Evolutionary conservation across 116 monocot species (phyloP), one percentile per base, ranked within the genome.

Genomic region (Papilionanthe hybrid): DNA sequence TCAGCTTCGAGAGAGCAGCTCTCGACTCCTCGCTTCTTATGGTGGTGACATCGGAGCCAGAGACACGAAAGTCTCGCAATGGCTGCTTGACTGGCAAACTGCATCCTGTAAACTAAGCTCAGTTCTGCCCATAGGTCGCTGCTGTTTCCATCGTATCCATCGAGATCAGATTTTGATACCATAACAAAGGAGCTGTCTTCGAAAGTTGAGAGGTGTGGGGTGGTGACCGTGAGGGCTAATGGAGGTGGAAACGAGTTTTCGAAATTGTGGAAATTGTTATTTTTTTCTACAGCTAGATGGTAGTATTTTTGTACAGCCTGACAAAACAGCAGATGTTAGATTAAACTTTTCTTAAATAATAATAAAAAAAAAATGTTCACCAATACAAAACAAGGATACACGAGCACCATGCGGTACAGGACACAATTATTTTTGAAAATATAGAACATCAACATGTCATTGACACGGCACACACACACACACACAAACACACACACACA

Each of bases 291-390:
- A 58, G 75, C 72, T 8, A 88, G 84, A 27, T 55, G 79, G 80
- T 94, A 93, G 85, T 88, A 98, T 22, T 93, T 87, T 77, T 91
- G 82, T 42, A 98, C 95, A 72, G 95, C 98, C 98, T 98, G 85
- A 76, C 78, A 15, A 45, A 76, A 19, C 19, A 55, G 19, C 67
- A 67, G 25, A 23, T 29, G 29, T 67, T 25, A 67, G 67, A 67
- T 37, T 3, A 37, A 37, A 37, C 37, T 37, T 37, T 37, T 37
- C 37, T 37, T 37, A 0, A 37, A 37, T 37, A n/a, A n/a, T 37
- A 37, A 37, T 3, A 37, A 37, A 37, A 4, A 37, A 37, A 1
- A 37, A 37, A 3, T 37, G 37, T 37, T 37, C 0, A 4, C 37
- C 37, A 37, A 37, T 37, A 37, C 37, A 37, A n/a, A 37, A 37